Conservation (phyloP, 768 basidiomycete genomes). For the Amanita polypyramis region DNA sequence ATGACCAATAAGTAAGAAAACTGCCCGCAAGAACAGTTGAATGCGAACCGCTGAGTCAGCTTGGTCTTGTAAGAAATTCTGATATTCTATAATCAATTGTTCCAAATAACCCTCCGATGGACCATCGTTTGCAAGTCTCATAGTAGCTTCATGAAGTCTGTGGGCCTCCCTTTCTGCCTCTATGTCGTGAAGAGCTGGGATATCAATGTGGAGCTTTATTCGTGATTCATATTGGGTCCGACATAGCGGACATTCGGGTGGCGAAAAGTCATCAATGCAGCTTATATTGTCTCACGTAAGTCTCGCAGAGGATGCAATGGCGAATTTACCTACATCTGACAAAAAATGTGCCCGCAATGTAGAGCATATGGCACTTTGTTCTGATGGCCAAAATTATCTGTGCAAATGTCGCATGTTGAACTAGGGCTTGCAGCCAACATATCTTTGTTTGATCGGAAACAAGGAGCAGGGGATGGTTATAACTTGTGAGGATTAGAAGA, state of each 20-base stretch:
- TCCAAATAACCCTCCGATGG: constrained; percentile 39
- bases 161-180: constrained; percentile 32
- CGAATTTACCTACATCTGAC: constrained; percentile 27
- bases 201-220: constrained; percentile 51
- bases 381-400: constrained; percentile 47
- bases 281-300: constrained; percentile 21
- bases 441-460: constrained; percentile 4
- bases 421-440: constrained; percentile 60
- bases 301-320: background rate
- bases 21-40: too few species aligned
- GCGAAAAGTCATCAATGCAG: constrained; percentile 41
- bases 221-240: constrained; percentile 40
- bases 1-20: too few species aligned
- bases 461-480: background rate
- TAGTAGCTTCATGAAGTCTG: constrained; percentile 41
- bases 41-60: too few species aligned
- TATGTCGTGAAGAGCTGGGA: constrained; percentile 14
- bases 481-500: too few species aligned
- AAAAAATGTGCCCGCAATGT: constrained; percentile 69
- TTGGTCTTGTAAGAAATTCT: constrained; percentile 32
- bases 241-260: constrained; percentile 53
- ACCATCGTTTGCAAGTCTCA: constrained; percentile 44
- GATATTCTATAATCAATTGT: constrained; percentile 39
- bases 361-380: constrained; percentile 52
- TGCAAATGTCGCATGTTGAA: constrained; percentile 70